Conservation (phyloP, 228 moss, liverwort and hornwort genomes). For the Sphagnum fallax region DNA sequence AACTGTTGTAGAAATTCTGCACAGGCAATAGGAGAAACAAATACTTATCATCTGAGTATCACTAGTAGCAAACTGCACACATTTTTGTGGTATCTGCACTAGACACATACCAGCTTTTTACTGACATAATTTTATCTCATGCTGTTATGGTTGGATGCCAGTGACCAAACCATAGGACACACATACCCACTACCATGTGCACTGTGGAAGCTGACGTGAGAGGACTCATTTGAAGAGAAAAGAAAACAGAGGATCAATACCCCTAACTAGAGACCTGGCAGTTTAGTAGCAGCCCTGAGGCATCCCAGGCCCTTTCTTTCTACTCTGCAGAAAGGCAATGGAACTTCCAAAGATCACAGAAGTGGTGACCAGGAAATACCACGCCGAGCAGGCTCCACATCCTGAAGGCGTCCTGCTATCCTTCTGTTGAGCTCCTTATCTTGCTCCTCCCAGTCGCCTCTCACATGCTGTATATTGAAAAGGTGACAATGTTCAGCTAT, state of each 20-base stretch:
- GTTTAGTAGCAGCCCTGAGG: too few relatives aligned
- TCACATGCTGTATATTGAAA: slow-evolving; percentile 56
- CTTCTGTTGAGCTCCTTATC: slow-evolving; percentile 81
- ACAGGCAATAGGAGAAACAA: slow-evolving; percentile 4
- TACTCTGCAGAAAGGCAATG: background rate
- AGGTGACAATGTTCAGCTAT: background rate
- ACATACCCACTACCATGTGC: too few relatives aligned
- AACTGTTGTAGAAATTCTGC: slow-evolving; percentile 94
- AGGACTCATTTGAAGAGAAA: too few relatives aligned
- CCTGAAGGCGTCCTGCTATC: slow-evolving; percentile 69
- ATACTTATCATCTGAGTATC: background rate
- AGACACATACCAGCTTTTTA: background rate
- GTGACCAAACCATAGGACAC: too few relatives aligned
- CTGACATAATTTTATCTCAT: too few relatives aligned
- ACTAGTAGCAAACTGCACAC: background rate
- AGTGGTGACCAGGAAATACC: slow-evolving; percentile 39
- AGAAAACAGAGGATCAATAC: too few relatives aligned
- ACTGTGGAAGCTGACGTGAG: too few relatives aligned
- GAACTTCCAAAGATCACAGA: background rate
- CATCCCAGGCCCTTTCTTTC: background rate
- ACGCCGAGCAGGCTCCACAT: slow-evolving; percentile 77
- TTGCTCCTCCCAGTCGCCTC: slow-evolving; percentile 95
- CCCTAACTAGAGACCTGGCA: too few relatives aligned
- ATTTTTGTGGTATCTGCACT: background rate
- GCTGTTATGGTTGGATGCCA: too few relatives aligned